Evolutionary conservation across 345 rosid species (phyloP).

Genomic region (Eucalyptus coolabah): DNA sequence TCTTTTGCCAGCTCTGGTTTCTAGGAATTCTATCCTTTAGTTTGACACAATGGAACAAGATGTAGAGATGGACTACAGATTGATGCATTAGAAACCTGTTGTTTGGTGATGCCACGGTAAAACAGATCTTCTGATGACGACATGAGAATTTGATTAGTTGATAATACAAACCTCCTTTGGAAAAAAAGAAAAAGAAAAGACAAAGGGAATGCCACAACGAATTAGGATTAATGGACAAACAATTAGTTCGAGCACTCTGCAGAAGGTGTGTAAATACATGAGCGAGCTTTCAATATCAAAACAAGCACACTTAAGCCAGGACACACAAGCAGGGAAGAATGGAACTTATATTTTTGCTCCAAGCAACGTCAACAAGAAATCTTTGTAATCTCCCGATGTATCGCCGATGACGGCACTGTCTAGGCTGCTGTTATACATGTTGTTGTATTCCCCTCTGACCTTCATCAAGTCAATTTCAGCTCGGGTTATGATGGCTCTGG

Average conservation of each 20-base stretch:
- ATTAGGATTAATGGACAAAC: not conserved
- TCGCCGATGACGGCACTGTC: constrained; percentile 60
- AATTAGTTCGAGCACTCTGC: not conserved
- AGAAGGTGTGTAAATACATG: not conserved
- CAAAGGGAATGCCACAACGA: not conserved
- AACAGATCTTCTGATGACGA: not conserved
- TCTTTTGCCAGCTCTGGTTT: not conserved
- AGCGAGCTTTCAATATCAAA: not conserved
- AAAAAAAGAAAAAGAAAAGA: not conserved
- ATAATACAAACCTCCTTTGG: not conserved
- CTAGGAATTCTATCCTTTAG: not conserved
- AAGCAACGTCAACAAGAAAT: constrained; percentile 61
- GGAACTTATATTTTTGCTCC: constrained; percentile 38
- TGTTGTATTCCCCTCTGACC: constrained; percentile 47
- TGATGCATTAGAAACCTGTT: not conserved
- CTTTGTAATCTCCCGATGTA: constrained; percentile 64
- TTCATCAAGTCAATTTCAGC: constrained; percentile 78
- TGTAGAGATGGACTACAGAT: not conserved
- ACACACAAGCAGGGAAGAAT: not conserved
- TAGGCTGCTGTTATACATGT: constrained; percentile 34
- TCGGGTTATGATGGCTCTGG: constrained; percentile 62
- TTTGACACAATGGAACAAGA: not conserved
- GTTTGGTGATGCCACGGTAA: not conserved
- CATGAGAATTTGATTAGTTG: not conserved
- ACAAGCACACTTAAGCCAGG: not conserved